Base-by-base conservation (phyloP, 2,329 filamentous ascomycete species). In the Trichophyton rubrum region DNA sequence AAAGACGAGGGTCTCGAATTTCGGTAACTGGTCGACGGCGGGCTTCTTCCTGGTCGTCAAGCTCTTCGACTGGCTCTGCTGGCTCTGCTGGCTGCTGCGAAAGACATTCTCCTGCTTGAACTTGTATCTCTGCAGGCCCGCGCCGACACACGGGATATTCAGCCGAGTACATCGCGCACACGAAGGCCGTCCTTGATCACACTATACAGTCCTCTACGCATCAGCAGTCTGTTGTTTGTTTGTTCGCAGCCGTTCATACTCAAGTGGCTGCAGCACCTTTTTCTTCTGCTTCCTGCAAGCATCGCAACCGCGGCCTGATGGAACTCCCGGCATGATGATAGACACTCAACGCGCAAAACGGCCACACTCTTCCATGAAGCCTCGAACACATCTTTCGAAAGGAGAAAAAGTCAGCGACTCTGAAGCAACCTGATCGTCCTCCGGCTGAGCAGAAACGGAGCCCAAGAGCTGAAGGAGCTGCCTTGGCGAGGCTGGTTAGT, bases 271-370 rank as follows among this genome's bases (percentile, higher is more conserved):
- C 67, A 78, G 33, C 67, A 78, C 79, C 75, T 80, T 81, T 68
- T 81, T 81, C 74, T 80, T 81, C 63, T 79, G 76, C 63, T 74
- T 78, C 38, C 78, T 75, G 64, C 79, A 81, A 13, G 72, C 77
- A 60, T 81, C 77, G 63, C 79, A 81, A 38, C 77, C 79, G 61
- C 75, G 74, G 58, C 77, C 75, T 7, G 77, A 76, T 22, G 79
- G 79, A 17, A 81, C 79, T 24, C 79, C 79, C 0, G 79, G 78
- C 79, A 81, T 81, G 49, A 30, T 53, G 24, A 53, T 53, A 15
- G 49, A 30, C n/a, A 33, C n/a, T 33, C 49, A 33, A 33, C 22
- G 13, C 22, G 22, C 9, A 24, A 24, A 30, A 53, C 49, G 49
- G 22, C 22, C 22, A 30, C 3, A 13, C 22, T 5, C 4, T 17